phyloP scores from a whole-genome alignment of 495 filamentous ascomycete species.

The Aspergillus steynii region DNA sequence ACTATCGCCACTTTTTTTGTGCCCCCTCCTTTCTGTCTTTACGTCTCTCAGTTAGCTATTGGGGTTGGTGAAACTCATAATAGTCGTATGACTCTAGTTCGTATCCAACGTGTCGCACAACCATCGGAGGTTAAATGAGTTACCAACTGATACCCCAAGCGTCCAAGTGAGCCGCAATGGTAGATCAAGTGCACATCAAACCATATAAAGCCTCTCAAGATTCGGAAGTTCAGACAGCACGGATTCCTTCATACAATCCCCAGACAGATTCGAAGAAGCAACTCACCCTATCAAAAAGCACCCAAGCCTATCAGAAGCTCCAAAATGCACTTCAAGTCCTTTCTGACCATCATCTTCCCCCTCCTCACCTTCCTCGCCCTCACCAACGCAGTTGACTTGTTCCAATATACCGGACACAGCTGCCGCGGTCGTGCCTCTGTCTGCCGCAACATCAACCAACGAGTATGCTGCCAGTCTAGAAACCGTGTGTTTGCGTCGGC shows the following conservation, averaged over 20 bases:
- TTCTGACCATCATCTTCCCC: background rate
- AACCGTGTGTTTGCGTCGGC: background rate
- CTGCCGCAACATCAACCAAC: background rate
- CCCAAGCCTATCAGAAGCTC: background rate
- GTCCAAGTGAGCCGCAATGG: too few species aligned
- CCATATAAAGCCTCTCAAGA: background rate
- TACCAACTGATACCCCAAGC: too few species aligned
- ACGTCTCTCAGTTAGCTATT: too few species aligned
- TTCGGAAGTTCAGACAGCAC: background rate
- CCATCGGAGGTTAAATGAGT: background rate
- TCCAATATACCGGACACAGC: background rate
- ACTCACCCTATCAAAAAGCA: too few species aligned
- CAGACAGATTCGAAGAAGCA: background rate
- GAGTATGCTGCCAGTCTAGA: background rate
- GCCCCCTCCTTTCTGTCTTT: too few species aligned
- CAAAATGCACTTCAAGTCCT: background rate
- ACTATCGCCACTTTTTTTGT: too few species aligned
- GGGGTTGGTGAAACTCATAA: background rate
- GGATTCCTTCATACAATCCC: background rate
- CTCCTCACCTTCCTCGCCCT: background rate
- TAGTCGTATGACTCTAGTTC: background rate
- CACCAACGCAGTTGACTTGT: background rate
- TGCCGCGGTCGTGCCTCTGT: background rate
- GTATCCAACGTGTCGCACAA: background rate
- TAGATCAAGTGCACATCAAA: too few species aligned